These are phyloP conservation scores for Paramecium sonneborni DNA, from an alignment of 73 alveolate genomes.

Conservation along the genomic window DNA sequence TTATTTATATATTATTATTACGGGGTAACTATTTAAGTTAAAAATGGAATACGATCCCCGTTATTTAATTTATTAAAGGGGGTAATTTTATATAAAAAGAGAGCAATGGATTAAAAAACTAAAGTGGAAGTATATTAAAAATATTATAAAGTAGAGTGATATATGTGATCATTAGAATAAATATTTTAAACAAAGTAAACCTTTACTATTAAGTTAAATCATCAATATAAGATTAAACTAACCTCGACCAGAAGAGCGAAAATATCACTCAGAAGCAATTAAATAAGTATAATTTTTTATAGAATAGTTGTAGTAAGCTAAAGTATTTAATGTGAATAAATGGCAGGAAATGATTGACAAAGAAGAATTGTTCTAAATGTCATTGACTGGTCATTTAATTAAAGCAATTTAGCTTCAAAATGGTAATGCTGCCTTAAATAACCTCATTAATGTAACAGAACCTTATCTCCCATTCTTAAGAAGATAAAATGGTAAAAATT, in stretches of 20 bases:
- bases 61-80: conserved; percentile 14
- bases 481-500: not conserved
- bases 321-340: not conserved
- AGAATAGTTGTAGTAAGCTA: not conserved
- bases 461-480: conserved; percentile 32
- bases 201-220: not conserved
- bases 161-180: not conserved
- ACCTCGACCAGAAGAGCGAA: not conserved
- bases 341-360: not conserved
- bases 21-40: not conserved
- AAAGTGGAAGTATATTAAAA: conserved; percentile 2
- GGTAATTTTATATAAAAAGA: not conserved
- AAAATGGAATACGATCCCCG: not conserved
- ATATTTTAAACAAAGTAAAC: not conserved
- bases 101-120: not conserved
- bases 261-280: not conserved
- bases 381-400: conserved; percentile 44
- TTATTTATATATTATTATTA: too few relatives aligned
- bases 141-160: not conserved
- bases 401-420: not conserved
- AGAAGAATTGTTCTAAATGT: conserved; percentile 3
- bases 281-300: not conserved
- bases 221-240: not conserved
- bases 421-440: not conserved
- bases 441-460: not conserved